Base-by-base conservation (phyloP, 1,284 basidiomycete species). In the Austroboletus rostrupii region DNA sequence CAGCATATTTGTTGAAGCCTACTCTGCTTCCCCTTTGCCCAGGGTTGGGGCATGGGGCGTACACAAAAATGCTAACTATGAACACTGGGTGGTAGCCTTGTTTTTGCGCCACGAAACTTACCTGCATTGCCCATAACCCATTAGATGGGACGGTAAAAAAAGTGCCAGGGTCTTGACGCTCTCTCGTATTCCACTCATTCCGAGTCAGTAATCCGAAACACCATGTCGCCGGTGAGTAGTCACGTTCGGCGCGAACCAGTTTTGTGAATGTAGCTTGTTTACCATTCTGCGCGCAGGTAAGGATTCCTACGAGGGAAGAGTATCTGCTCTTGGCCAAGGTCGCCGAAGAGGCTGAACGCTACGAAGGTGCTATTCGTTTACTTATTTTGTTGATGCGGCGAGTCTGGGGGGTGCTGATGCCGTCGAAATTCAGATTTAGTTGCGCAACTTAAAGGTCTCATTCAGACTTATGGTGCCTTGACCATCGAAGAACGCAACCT, bases 401-500 rank as follows among this genome's bases (percentile, higher is more conserved):
- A 7, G 43, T 35, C 13, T 20, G 31, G 19, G 26, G 36, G 45
- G 45, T 31, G 17, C 53, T 63, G 31, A 63, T 51, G 16, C 44
- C 50, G 32, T 47, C 48, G 47, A 49, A 46, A 39, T 42, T 39
- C 57, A 85, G 83, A 85, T 58, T 76, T 81, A 17, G 73, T 84
- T 46, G 64, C 69, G 36, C 77, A 82, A 59, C 75, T 85, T 57
- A 83, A 83, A 66, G 65, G 66, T 39, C 72, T 84, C 47, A 73
- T 79, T 50, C 67, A 72, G 45, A 68, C 72, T 46, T 74, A 74
- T 47, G 73, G 76, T 45, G 72, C 75, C 33, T 72, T 85, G 38
- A 77, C 76, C 21, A 69, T 77, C 48, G 83, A 86, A 54, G 84
- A 86, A 62, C 80, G 83, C 47, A 87, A 81, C 60, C 71, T 86